phyloP scores from a whole-genome alignment of 345 rosid species.

The Luvunga scandens region DNA sequence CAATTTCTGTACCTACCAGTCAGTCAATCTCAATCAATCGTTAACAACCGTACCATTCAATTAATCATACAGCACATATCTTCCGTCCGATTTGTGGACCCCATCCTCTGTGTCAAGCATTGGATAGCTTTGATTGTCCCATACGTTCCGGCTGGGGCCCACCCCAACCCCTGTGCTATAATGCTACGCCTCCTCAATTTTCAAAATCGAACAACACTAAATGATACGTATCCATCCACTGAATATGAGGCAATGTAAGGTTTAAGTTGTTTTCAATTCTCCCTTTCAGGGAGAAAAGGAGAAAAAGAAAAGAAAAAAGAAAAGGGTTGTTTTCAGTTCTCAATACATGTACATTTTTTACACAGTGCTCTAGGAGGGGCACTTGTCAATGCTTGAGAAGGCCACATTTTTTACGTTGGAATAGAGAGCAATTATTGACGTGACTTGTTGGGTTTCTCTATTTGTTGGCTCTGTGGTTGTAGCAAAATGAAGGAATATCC shows the following conservation, averaged over 20 bases:
- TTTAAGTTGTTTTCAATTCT: too few species aligned
- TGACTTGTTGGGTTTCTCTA: slow-evolving; percentile 10
- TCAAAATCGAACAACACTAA: neutral
- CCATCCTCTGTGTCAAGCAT: too few species aligned
- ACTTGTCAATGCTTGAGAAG: neutral
- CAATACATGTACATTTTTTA: too few species aligned
- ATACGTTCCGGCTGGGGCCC: slow-evolving; percentile 5
- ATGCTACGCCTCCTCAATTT: neutral
- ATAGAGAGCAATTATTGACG: neutral
- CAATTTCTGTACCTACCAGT: neutral
- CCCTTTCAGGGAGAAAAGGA: too few species aligned
- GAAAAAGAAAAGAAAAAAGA: too few species aligned
- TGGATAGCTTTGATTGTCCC: neutral
- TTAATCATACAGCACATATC: neutral
- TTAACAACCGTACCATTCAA: neutral
- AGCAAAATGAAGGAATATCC: neutral
- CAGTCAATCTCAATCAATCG: neutral
- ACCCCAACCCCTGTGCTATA: too few species aligned
- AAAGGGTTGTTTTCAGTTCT: neutral
- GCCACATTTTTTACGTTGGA: neutral
- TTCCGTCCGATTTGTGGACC: slow-evolving; percentile 1
- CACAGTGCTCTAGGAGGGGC: neutral
- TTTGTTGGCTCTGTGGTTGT: neutral
- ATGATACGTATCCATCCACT: too few species aligned
- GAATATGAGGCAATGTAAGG: too few species aligned